phyloP scores from a whole-genome alignment of 2,329 filamentous ascomycete genomes.

The Penicillium capsulatum region DNA sequence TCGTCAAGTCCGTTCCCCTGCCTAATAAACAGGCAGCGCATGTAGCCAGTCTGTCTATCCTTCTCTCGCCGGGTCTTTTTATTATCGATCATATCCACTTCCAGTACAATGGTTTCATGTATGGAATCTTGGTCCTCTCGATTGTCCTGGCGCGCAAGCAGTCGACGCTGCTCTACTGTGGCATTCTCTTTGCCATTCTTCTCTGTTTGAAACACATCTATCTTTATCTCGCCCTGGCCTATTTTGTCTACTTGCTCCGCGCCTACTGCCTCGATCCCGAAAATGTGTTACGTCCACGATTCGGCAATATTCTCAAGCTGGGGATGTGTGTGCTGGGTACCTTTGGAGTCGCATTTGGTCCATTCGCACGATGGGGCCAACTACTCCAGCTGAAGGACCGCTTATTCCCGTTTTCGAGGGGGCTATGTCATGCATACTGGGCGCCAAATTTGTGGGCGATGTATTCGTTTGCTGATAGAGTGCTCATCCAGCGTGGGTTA shows the following conservation, averaged over 20 bases:
- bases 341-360: slow-evolving; percentile 79
- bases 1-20: slow-evolving; percentile 65
- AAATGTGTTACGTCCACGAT: slow-evolving; percentile 69
- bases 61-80: slow-evolving; percentile 86
- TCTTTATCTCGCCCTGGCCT: slow-evolving; percentile 90
- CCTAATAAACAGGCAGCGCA: slow-evolving; percentile 71
- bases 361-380: slow-evolving; percentile 77
- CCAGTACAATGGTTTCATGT: slow-evolving; percentile 97
- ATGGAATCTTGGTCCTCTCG: slow-evolving; percentile 82
- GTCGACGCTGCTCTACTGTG: slow-evolving; percentile 71
- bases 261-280: slow-evolving; percentile 78
- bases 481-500: slow-evolving; percentile 71
- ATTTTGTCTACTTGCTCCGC: slow-evolving; percentile 89
- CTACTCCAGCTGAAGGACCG: slow-evolving; percentile 77
- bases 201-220: slow-evolving; percentile 98
- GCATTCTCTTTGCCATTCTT: slow-evolving; percentile 75
- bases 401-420: slow-evolving; percentile 89
- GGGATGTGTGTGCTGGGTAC: slow-evolving; percentile 67
- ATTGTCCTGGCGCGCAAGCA: slow-evolving; percentile 74
- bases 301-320: slow-evolving; percentile 78
- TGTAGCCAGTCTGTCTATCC: slow-evolving; percentile 78
- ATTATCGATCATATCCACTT: slow-evolving; percentile 99
- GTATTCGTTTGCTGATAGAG: slow-evolving; percentile 84
- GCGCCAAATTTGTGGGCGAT: slow-evolving; percentile 95
- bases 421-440: slow-evolving; percentile 97